A percentile compares a stretch with the other conserved stretches of the same genome.
Evolutionary conservation across 805 yeast genomes (phyloP).

Genomic region (Schizosaccharomyces octosporus): DNA sequence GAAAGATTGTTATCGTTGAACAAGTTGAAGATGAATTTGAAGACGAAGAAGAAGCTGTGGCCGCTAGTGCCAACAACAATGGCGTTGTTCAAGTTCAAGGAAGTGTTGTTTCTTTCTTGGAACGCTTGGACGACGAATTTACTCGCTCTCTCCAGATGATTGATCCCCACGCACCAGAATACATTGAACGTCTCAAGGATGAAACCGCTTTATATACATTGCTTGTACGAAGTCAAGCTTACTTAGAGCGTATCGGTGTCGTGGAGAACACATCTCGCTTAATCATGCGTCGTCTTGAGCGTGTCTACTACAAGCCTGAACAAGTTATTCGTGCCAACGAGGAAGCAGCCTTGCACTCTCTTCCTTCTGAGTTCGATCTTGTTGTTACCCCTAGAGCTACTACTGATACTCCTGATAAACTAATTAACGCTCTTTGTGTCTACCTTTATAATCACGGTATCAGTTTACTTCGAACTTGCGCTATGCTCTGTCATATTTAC

Average conservation of each 20-base stretch:
- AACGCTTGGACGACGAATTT: slow-evolving; percentile 85
- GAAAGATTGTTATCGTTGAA: slow-evolving; percentile 48
- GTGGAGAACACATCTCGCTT: slow-evolving; percentile 33
- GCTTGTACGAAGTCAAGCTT: slow-evolving; percentile 64
- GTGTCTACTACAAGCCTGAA: slow-evolving; percentile 74
- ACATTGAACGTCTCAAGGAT: slow-evolving; percentile 69
- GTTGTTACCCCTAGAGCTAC: slow-evolving; percentile 16
- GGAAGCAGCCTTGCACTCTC: slow-evolving; percentile 42
- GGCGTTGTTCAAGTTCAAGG: slow-evolving; percentile 64
- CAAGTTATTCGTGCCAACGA: slow-evolving; percentile 48
- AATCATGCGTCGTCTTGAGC: slow-evolving; percentile 65
- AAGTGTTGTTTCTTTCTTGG: slow-evolving; percentile 62
- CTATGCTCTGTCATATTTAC: slow-evolving; percentile 64
- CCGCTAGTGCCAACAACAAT: slow-evolving; percentile 12
- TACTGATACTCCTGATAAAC: slow-evolving; percentile 22
- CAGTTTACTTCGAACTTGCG: slow-evolving; percentile 50
- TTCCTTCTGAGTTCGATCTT: slow-evolving; percentile 17
- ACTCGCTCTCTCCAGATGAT: slow-evolving; percentile 63
- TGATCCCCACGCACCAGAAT: slow-evolving; percentile 90
- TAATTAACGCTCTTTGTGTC: slow-evolving; percentile 41
- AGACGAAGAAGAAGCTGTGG: slow-evolving; percentile 20
- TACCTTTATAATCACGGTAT: slow-evolving; percentile 43
- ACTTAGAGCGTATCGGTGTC: slow-evolving; percentile 35
- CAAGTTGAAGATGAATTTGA: slow-evolving; percentile 51
- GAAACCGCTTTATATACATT: slow-evolving; percentile 54